Evolutionary conservation across 768 basidiomycete genomes (phyloP), one percentile per base, ranked within the genome.

Genomic region (Cubamyces sp.): DNA sequence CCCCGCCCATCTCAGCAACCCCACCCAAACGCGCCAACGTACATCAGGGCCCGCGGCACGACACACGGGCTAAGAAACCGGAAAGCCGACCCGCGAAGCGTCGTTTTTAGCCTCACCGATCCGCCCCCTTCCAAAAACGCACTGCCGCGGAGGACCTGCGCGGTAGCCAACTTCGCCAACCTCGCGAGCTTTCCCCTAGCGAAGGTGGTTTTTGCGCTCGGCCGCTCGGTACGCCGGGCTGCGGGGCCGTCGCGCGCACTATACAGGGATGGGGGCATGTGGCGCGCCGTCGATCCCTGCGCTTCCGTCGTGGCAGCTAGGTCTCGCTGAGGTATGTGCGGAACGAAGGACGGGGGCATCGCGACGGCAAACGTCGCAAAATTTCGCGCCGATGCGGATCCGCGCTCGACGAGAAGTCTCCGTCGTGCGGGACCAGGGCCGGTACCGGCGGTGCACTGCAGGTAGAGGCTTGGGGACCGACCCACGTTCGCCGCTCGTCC

Each of bases 61-160:
- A 34, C 42, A 28, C 54, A 25, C 16, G n/a, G 42, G n/a, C 15
- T 26, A 42, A 16, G 43, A 19, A 19, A 2, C 51, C 59, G 42
- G 51, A 8, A n/a, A 15, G 30, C 52, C 34, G 43, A 46, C 51
- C 41, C 54, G 54, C 61, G 60, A 61, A 61, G 60, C 61, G 47
- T 50, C 19, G 51, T 37, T 50, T 62, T 61, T 53, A 54, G n/a
- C 60, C 48, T 54, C 11, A 12, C 19, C 46, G 54, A 34, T 42
- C 47, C 37, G 46, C 43, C 37, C 43, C n/a, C 46, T 15, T 26
- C 56, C 46, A 53, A 41, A 12, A 19, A 40, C 14, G 56, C 25
- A 11, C 0, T 4, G 15, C 19, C 2, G 1, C 26, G 16, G 28
- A 12, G 26, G 21, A 16, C 34, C 34, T 34, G 34, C 34, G 34